phyloP scores from a whole-genome alignment of 768 basidiomycete genomes.

The Trametes punicea region DNA sequence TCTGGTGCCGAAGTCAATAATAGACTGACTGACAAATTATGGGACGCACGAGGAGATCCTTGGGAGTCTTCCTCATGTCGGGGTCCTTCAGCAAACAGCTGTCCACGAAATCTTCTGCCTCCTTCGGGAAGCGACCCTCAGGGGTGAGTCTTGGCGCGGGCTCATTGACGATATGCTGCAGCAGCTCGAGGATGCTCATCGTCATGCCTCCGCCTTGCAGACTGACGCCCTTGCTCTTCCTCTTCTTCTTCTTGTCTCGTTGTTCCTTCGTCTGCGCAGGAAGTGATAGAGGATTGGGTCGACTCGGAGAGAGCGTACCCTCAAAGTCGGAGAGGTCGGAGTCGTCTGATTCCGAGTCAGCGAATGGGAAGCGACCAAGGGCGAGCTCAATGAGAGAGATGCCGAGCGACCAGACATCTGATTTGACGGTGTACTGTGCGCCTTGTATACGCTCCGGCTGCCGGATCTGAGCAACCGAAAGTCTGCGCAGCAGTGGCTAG shows the following conservation, averaged over 20 bases:
- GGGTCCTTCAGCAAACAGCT: constrained; percentile 91
- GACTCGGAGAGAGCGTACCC: constrained; percentile 71
- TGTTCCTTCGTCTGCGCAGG: constrained; percentile 27
- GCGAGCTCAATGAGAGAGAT: constrained; percentile 97
- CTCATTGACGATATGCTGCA: constrained; percentile 99
- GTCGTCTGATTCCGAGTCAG: constrained; percentile 73
- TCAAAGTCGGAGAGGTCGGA: constrained; percentile 77
- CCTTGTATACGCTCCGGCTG: constrained; percentile 99
- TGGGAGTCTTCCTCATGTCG: constrained; percentile 76
- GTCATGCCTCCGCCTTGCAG: constrained; percentile 94
- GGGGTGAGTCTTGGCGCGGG: constrained; percentile 86
- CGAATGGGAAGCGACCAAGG: constrained; percentile 95
- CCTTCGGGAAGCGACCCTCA: constrained; percentile 65
- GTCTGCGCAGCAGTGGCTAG: background rate
- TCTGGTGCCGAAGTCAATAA: constrained; percentile 38
- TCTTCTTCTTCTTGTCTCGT: constrained; percentile 69
- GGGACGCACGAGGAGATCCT: constrained; percentile 72
- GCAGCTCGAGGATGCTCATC: constrained; percentile 94
- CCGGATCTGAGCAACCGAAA: background rate
- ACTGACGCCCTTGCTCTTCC: constrained; percentile 90
- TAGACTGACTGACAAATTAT: constrained; percentile 4
- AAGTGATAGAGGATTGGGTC: constrained; percentile 48
- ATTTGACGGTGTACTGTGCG: constrained; percentile 97
- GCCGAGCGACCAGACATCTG: constrained; percentile 98
- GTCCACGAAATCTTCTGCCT: constrained; percentile 85